Evolutionary conservation across 148 eudicot genomes (phyloP), one percentile per base, ranked within the genome.

Genomic region (Polygonum maritimum): DNA sequence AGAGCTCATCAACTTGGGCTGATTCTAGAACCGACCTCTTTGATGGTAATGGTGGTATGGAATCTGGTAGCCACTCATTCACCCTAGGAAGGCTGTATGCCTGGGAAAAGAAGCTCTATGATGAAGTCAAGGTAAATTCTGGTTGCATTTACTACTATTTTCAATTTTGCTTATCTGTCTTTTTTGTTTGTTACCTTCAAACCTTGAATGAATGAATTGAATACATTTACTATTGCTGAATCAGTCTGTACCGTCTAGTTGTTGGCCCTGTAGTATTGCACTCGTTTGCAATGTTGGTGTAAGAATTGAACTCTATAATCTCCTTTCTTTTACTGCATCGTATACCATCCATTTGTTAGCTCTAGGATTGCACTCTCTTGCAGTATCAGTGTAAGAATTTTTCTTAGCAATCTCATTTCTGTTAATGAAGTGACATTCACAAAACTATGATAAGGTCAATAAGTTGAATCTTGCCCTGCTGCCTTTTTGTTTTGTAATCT

Each of bases 21-120:
- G 92, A 81, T 40, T 48, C 62, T 65, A 78, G 21, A 69, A 72
- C 16, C 69, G 82, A 78, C 26, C 26, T 71, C 33, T 60, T 78
- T 76, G 84, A 81, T 76, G 83, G 76, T 51, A 60, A 22, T 48
- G 78, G 84, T 11, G 86, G 86, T 45, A 89, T 89, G 90, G 80
- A 76, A 40, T 84, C 92, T 9, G 92, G 92, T 16, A 85, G 88
- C 75, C 92, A 89, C 83, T 87, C 85, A 0, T 80, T 67, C 69
- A 89, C 92, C 2, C 69, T 89, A 48, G 90, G 82, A 65, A 84
- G 92, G 65, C 74, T 89, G 45, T 87, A 82, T 78, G 92, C 88
- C 62, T 89, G 92, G 90, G 92, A 89, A 75, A 85, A 85, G 84
- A 89, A 89, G 87, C 88, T 89, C 63, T 89, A 79, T 55, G 78